These are phyloP conservation scores for Nephelium lappaceum DNA, from an alignment of 345 rosid species.

Conservation along the genomic window DNA sequence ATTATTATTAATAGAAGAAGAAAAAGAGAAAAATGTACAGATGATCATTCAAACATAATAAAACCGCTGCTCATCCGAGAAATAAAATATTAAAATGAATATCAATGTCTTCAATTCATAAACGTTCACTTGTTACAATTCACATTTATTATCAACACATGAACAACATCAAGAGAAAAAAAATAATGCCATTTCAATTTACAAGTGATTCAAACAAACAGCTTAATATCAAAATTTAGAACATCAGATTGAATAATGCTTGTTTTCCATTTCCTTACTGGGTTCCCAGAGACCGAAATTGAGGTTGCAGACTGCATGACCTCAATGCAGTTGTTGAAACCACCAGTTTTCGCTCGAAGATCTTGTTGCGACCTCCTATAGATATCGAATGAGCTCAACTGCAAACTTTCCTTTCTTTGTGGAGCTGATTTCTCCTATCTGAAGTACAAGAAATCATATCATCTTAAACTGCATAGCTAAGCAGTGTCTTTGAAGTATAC, in stretches of 20 bases:
- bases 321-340: background rate
- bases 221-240: background rate
- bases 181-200: no score
- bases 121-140: no score
- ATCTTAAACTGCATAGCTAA: background rate
- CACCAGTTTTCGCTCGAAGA: background rate
- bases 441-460: conserved; percentile 1
- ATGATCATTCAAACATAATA: no score
- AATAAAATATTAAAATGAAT: no score
- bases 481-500: background rate
- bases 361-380: conserved; percentile 32
- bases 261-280: background rate
- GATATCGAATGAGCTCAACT: conserved; percentile 73
- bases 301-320: background rate
- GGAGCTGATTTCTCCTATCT: conserved; percentile 81
- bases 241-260: background rate
- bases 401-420: conserved; percentile 82
- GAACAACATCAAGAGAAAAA: no score
- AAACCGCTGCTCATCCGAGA: no score
- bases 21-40: no score
- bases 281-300: background rate
- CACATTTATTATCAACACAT: no score
- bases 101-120: no score
- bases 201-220: background rate
- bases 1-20: no score